Evolutionary conservation across 2,329 filamentous ascomycete genomes (phyloP).

Genomic region (Paraphoma chrysanthemicola): DNA sequence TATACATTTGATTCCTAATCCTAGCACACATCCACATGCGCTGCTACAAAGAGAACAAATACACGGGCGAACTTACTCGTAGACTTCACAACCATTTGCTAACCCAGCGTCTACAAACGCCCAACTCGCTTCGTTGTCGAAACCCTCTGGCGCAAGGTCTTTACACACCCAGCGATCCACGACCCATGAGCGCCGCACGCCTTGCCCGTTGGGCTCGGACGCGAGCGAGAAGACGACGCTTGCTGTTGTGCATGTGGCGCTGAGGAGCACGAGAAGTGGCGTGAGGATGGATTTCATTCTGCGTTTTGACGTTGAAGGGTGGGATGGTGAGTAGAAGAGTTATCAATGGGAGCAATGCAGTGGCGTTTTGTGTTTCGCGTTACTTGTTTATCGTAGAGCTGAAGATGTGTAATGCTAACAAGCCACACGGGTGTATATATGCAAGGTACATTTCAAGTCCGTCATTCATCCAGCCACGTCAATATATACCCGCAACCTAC

Average conservation of each 20-base stretch:
- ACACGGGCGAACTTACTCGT: conserved; percentile 32
- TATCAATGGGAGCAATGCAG: too few relatives aligned
- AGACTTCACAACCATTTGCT: conserved; percentile 27
- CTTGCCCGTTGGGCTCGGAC: conserved; percentile 17
- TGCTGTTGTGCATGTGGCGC: conserved; percentile 3
- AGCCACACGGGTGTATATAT: too few relatives aligned
- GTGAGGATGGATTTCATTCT: conserved; percentile 15
- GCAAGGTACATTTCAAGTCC: too few relatives aligned
- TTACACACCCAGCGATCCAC: conserved; percentile 28
- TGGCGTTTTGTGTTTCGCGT: too few relatives aligned
- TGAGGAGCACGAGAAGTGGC: conserved; percentile 1
- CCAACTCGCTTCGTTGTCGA: conserved; percentile 28
- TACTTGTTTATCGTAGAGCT: too few relatives aligned
- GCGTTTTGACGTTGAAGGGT: not conserved
- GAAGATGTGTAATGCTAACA: too few relatives aligned
- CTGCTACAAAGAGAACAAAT: too few relatives aligned
- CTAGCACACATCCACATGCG: too few relatives aligned
- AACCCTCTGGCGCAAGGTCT: conserved; percentile 14
- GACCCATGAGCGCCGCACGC: conserved; percentile 18
- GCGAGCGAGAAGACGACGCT: conserved; percentile 24
- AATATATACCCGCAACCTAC: too few relatives aligned
- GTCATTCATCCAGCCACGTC: too few relatives aligned
- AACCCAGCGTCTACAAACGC: conserved; percentile 28
- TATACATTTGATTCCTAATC: too few relatives aligned
- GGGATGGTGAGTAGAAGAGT: not conserved